Percentiles rank a stretch among this genome's conserved stretches.
Evolutionary conservation across 1,284 basidiomycete genomes (phyloP).

Genomic region (Afroboletus lepidellus): DNA sequence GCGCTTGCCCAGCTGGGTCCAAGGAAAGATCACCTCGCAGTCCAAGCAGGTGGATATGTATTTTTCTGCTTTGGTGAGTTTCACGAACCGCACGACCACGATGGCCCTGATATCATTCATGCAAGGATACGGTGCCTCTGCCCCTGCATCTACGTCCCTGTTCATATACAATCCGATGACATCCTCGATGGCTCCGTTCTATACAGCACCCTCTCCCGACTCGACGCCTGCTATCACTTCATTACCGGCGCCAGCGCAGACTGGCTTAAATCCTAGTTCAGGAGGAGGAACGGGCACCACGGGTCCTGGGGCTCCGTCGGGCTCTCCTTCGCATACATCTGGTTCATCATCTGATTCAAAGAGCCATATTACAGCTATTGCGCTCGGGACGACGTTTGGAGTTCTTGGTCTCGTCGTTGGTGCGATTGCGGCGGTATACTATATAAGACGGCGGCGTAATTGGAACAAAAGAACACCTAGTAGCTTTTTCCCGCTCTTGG

Average conservation of each 20-base stretch:
- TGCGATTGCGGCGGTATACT: slow-evolving; percentile 43
- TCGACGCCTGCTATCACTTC: slow-evolving; percentile 28
- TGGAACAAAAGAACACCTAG: slow-evolving; percentile 6
- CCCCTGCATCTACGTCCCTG: slow-evolving; percentile 46
- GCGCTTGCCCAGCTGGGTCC: slow-evolving; percentile 55
- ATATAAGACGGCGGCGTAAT: slow-evolving; percentile 30
- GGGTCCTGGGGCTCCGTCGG: slow-evolving; percentile 4
- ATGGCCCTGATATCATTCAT: slow-evolving; percentile 6
- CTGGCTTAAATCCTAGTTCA: slow-evolving; percentile 16
- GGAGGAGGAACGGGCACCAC: slow-evolving; percentile 10
- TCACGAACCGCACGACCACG: neutral
- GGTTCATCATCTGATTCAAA: slow-evolving; percentile 15
- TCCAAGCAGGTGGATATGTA: slow-evolving; percentile 58
- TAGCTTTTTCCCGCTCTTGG: slow-evolving; percentile 21
- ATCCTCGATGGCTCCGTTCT: slow-evolving; percentile 31
- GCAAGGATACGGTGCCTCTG: slow-evolving; percentile 54
- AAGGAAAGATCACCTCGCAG: slow-evolving; percentile 72
- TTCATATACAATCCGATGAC: slow-evolving; percentile 51
- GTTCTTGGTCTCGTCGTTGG: slow-evolving; percentile 49
- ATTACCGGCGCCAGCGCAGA: slow-evolving; percentile 26
- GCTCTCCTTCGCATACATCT: slow-evolving; percentile 8
- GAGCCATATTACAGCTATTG: slow-evolving; percentile 45
- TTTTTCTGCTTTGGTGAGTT: slow-evolving; percentile 77
- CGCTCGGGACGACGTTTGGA: slow-evolving; percentile 56
- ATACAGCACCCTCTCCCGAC: slow-evolving; percentile 31